Base-by-base conservation (phyloP, 257 asterid species). In the Avicennia marina region DNA sequence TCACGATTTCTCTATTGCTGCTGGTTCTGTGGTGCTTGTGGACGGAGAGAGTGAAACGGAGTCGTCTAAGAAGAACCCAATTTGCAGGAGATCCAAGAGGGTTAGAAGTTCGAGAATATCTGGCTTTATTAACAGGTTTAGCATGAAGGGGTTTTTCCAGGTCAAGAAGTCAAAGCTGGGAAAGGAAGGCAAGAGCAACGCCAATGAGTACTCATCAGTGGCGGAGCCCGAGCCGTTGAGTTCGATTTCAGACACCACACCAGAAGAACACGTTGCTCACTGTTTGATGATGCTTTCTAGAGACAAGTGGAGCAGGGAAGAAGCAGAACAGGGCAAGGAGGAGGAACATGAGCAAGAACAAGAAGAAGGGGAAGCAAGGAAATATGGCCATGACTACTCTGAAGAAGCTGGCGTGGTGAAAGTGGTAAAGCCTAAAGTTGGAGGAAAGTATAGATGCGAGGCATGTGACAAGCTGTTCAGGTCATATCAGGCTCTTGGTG, bases 251-350 rank as follows among this genome's bases (percentile, higher is more conserved):
- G 87, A 78, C 10, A 71, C 70, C 16, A 77, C 83, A 26, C 77
- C 93, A 0, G 98, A 86, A 39, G 98, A 86, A 19, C 84, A 82
- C 42, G 85, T 82, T 13, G 98, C 98, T 13, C 81, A 77, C 63
- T 82, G 94, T 19, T 59, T 90, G 66, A 86, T 90, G 64, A 86
- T 90, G 96, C 43, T 90, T 53, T 90, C 98, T 0, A 75, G 78
- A 17, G 98, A 86, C 76, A 79, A 56, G 22, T 79, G 90, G 90
- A 36, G n/a, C n/a, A n/a, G n/a, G n/a, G n/a, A n/a, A n/a, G n/a
- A n/a, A n/a, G n/a, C n/a, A n/a, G n/a, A n/a, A n/a, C n/a, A n/a
- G n/a, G n/a, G n/a, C n/a, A n/a, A n/a, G n/a, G n/a, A n/a, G n/a
- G n/a, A n/a, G n/a, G n/a, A n/a, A n/a, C n/a, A n/a, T n/a, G n/a